A percentile compares a stretch with the other conserved stretches of the same genome.
Conservation (phyloP, 2,329 filamentous ascomycete species). For the Hypoxylon rubiginosum region DNA sequence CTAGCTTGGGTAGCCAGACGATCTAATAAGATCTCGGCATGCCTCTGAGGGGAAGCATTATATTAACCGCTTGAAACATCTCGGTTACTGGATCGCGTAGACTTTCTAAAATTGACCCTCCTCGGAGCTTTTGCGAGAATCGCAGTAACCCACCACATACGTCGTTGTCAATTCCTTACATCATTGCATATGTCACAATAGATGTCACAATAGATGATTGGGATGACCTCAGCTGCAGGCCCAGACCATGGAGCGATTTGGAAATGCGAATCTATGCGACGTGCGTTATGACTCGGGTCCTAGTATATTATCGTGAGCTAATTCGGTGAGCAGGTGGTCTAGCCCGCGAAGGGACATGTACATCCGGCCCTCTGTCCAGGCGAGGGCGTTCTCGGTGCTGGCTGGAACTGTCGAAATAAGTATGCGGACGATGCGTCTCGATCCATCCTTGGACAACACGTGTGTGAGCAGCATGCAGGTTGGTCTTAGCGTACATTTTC, state of each 20-base stretch:
- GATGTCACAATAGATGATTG: slow-evolving; percentile 39
- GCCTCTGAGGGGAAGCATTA: slow-evolving; percentile 35
- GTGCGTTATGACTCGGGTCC: slow-evolving; percentile 2
- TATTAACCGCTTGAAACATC: slow-evolving; percentile 37
- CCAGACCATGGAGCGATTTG: slow-evolving; percentile 24
- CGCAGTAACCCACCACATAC: slow-evolving; percentile 19
- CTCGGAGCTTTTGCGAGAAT: slow-evolving; percentile 9
- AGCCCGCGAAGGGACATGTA: slow-evolving; percentile 18
- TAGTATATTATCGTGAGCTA: slow-evolving; percentile 8
- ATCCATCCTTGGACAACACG: slow-evolving; percentile 24
- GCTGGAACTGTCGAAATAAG: slow-evolving; percentile 24
- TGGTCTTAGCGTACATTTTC: slow-evolving; percentile 38
- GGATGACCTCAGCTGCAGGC: slow-evolving; percentile 34
- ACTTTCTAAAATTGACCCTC: slow-evolving; percentile 26
- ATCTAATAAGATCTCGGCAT: slow-evolving; percentile 30
- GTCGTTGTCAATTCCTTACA: slow-evolving; percentile 14
- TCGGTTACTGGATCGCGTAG: slow-evolving; percentile 29
- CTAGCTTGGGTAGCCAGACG: slow-evolving; percentile 11
- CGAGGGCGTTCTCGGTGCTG: slow-evolving; percentile 10
- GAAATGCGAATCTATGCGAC: slow-evolving; percentile 8
- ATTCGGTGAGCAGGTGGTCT: slow-evolving; percentile 21
- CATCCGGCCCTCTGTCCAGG: slow-evolving; percentile 6
- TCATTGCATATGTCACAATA: slow-evolving; percentile 39
- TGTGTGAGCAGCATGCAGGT: slow-evolving; percentile 30
- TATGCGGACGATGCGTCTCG: slow-evolving; percentile 22